Percentiles rank a stretch among this genome's conserved stretches.
Conservation (phyloP, 768 basidiomycete species). For the Podaxis rugospora region DNA sequence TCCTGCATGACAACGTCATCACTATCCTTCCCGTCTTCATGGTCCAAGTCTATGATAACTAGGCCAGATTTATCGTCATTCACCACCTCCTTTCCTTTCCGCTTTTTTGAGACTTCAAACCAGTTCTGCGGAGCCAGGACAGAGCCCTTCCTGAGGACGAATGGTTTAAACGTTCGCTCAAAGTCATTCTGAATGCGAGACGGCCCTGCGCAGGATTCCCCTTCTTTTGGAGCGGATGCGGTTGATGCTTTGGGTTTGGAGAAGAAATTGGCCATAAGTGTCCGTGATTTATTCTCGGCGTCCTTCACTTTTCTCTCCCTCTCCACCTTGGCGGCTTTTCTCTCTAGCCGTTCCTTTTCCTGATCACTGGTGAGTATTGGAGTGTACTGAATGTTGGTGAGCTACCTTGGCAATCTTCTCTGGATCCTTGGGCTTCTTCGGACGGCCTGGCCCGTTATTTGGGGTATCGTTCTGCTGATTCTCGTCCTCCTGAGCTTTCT, state of each 20-base stretch:
- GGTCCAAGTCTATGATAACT: slow-evolving; percentile 55
- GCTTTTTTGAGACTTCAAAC: slow-evolving; percentile 40
- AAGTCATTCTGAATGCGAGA: slow-evolving; percentile 56
- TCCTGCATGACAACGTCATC: slow-evolving; percentile 23
- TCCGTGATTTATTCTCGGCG: slow-evolving; percentile 67
- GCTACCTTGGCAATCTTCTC: slow-evolving; percentile 57
- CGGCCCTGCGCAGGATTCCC: slow-evolving; percentile 30
- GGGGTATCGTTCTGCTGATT: not conserved
- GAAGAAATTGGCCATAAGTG: slow-evolving; percentile 78
- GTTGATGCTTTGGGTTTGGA: slow-evolving; percentile 46
- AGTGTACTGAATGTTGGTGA: not conserved
- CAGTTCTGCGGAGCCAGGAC: slow-evolving; percentile 70
- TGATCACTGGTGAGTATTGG: slow-evolving; percentile 21
- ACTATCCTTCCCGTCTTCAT: slow-evolving; percentile 26
- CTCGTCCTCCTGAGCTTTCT: not conserved
- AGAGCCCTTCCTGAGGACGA: slow-evolving; percentile 71
- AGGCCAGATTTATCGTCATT: slow-evolving; percentile 31
- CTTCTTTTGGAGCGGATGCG: slow-evolving; percentile 20
- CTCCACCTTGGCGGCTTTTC: slow-evolving; percentile 63
- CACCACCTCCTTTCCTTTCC: slow-evolving; percentile 17
- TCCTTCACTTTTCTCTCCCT: slow-evolving; percentile 71
- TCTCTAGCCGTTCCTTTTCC: slow-evolving; percentile 69
- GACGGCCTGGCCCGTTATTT: slow-evolving; percentile 25
- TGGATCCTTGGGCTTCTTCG: slow-evolving; percentile 50
- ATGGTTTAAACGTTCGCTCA: slow-evolving; percentile 72